Base-by-base conservation (phyloP, 1,284 basidiomycete species). In the Porogramme epimiltina region DNA sequence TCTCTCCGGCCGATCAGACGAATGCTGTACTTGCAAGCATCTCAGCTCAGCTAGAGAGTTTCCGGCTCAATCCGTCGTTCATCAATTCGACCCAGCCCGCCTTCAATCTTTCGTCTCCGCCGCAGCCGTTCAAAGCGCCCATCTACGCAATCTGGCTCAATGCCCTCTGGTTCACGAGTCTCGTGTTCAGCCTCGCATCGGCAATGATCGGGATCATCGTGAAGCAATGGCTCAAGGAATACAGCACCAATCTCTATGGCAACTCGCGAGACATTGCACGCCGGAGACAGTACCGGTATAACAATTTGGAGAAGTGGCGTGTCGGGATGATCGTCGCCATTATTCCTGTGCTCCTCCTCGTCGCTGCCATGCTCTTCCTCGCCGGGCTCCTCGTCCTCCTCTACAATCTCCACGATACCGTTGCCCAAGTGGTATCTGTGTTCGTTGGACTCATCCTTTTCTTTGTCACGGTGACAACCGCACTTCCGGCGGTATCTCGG, bases 321-420 rank as follows among this genome's bases (percentile, higher is more conserved):
- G 63, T 70, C 1, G 49, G 58, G 10, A 54, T 54, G 10, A 63
- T 68, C 24, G 22, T 43, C 28, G 18, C 3, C 26, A 39, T 18
- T 20, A 36, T 2, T 26, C 38, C 3, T 42, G 36, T 42, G 4
- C 24, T 9, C 25, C 54, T 42, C 9, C 4, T 19, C 18, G 39
- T 62, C 13, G 59, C 69, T 0, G 51, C 69, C 3, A 46, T 62
- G 4, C 59, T 70, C 6, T 72, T 70, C 56, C 62, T 70, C 22
- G 55, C 54, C 2, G 70, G 70, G 1, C 36, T 58, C 10, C 41
- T 52, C 46, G 15, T 47, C 9, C 45, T 53, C n/a, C 28, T 54
- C 23, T 55, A 42, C 45, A 15, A 51, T 5, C 31, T 54, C 24
- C 36, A 52, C 31, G 28, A 28, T 15, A 6, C 20, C 31, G 15